Conservation (phyloP, 2,329 filamentous ascomycete species). For the Hypocreales sp. region DNA sequence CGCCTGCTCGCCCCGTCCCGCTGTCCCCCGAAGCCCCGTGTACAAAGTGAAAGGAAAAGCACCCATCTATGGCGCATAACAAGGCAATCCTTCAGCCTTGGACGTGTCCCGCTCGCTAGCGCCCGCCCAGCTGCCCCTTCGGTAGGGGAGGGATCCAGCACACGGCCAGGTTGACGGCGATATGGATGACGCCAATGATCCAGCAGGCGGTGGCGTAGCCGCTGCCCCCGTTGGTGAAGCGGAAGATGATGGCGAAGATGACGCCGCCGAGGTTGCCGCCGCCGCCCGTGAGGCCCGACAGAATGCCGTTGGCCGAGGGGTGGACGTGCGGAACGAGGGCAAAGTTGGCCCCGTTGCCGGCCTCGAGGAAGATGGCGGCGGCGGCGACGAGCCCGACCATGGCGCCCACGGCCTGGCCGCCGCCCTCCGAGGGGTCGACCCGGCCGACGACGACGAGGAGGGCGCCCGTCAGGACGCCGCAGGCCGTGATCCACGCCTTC, state of each 20-base stretch:
- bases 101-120: too few species aligned
- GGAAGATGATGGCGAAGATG: slow-evolving; percentile 69
- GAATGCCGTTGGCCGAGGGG: slow-evolving; percentile 61
- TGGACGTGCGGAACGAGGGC: slow-evolving; percentile 77
- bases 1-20: too few species aligned
- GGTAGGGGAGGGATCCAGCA: slow-evolving; percentile 39
- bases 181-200: slow-evolving; percentile 66
- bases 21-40: too few species aligned
- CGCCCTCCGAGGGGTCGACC: slow-evolving; percentile 43
- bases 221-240: slow-evolving; percentile 47
- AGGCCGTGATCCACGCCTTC: slow-evolving; percentile 28
- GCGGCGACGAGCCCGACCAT: slow-evolving; percentile 67
- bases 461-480: slow-evolving; percentile 47
- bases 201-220: slow-evolving; percentile 59
- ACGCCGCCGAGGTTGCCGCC: slow-evolving; percentile 76
- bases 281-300: slow-evolving; percentile 67
- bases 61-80: not conserved
- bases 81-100: not conserved
- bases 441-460: slow-evolving; percentile 46
- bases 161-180: slow-evolving; percentile 52
- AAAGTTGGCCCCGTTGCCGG: slow-evolving; percentile 76
- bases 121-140: slow-evolving; percentile 23
- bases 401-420: slow-evolving; percentile 22
- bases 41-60: too few species aligned
- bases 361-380: slow-evolving; percentile 70